Evolutionary conservation across 2,329 filamentous ascomycete genomes (phyloP).

Genomic region (Aspergillus latus): DNA sequence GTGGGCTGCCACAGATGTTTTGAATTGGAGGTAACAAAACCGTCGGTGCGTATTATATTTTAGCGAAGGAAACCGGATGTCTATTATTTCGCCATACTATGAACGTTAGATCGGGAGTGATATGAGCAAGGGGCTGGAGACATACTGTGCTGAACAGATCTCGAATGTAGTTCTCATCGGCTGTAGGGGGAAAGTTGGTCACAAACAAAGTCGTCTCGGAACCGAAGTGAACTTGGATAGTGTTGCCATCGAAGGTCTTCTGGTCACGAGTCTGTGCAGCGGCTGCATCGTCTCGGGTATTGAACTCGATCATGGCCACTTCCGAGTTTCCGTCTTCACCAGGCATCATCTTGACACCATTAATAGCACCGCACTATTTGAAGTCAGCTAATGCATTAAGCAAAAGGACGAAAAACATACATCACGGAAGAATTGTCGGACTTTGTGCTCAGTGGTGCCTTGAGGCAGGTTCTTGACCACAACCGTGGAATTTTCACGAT

Average conservation of each 20-base stretch:
- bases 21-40: constrained; percentile 96
- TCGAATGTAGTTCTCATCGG: constrained; percentile 53
- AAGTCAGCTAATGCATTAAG: background rate
- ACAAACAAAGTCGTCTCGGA: constrained; percentile 81
- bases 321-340: constrained; percentile 62
- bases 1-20: constrained; percentile 64
- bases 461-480: constrained; percentile 74
- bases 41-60: constrained; percentile 85
- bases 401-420: constrained; percentile 31
- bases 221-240: constrained; percentile 72
- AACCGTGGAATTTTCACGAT: constrained; percentile 86
- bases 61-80: constrained; percentile 84
- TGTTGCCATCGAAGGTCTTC: constrained; percentile 72
- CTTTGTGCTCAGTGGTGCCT: constrained; percentile 66
- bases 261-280: constrained; percentile 78
- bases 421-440: constrained; percentile 88
- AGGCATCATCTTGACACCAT: constrained; percentile 67
- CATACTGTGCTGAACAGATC: constrained; percentile 56
- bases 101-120: constrained; percentile 15
- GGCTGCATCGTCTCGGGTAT: constrained; percentile 73
- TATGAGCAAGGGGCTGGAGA: constrained; percentile 17
- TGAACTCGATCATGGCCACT: constrained; percentile 82
- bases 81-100: constrained; percentile 75
- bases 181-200: constrained; percentile 74
- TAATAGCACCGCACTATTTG: constrained; percentile 71